Percentiles rank a stretch among this genome's conserved stretches.
These are phyloP conservation scores for Blastocystis sp. DNA, from an alignment of 352 stramenopile genomes.

Conservation along the genomic window DNA sequence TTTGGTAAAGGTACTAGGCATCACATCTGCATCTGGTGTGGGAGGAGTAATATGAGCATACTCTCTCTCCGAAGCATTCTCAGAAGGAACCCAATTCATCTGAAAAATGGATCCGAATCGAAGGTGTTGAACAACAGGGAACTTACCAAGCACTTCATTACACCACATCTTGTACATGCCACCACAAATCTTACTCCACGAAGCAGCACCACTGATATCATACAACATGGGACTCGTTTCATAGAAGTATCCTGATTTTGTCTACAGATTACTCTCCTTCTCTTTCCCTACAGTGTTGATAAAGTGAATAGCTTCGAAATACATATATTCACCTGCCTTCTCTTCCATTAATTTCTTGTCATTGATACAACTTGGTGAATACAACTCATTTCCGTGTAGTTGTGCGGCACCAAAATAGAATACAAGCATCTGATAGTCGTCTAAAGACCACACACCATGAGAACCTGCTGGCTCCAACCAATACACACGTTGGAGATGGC, in stretches of 20 bases:
- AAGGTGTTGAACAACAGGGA: conserved; percentile 95
- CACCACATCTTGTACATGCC: conserved; percentile 68
- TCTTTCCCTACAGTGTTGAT: conserved; percentile 84
- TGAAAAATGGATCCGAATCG: conserved; percentile 89
- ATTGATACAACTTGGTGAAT: conserved; percentile 76
- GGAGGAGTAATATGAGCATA: conserved; percentile 54
- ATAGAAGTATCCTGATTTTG: conserved; percentile 60
- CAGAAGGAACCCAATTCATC: conserved; percentile 68
- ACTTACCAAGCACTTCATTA: conserved; percentile 87
- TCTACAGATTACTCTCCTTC: conserved; percentile 73
- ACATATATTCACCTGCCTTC: conserved; percentile 81
- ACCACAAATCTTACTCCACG: conserved; percentile 61
- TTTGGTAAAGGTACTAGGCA: conserved; percentile 7
- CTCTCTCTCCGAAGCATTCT: conserved; percentile 8
- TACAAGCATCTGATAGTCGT: conserved; percentile 96
- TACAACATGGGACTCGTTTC: conserved; percentile 66
- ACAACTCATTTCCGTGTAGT: conserved; percentile 74
- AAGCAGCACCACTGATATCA: conserved; percentile 56
- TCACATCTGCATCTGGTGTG: neutral
- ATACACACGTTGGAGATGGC: conserved; percentile 50
- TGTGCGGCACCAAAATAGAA: conserved; percentile 96
- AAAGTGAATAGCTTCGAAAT: conserved; percentile 86
- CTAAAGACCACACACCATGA: conserved; percentile 95
- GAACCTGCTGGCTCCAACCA: conserved; percentile 92
- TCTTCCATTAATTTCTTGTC: conserved; percentile 77